These are phyloP conservation scores for Ceratocystis cubensis DNA, from an alignment of 2,329 filamentous ascomycete genomes.

Conservation along the genomic window DNA sequence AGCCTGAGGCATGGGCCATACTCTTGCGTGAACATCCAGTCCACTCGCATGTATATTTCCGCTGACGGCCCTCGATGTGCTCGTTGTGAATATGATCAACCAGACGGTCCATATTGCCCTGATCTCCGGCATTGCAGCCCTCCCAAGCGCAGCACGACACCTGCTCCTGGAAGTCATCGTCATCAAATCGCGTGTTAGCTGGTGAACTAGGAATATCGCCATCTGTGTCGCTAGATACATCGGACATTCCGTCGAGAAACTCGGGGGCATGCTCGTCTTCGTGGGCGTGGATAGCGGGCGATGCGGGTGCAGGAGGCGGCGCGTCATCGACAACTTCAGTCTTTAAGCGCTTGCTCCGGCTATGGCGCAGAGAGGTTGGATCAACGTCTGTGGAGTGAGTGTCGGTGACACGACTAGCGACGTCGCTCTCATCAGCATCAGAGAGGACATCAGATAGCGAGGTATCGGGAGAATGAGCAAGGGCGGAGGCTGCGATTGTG, in stretches of 20 bases:
- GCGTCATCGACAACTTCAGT: slow-evolving; percentile 35
- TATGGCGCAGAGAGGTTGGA: slow-evolving; percentile 26
- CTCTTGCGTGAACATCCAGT: slow-evolving; percentile 77
- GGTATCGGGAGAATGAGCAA: slow-evolving; percentile 6
- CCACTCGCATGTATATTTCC: slow-evolving; percentile 99
- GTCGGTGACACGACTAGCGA: slow-evolving; percentile 1
- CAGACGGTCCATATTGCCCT: slow-evolving; percentile 67
- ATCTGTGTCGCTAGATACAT: slow-evolving; percentile 82
- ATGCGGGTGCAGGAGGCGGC: slow-evolving; percentile 33
- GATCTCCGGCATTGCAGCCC: slow-evolving; percentile 56
- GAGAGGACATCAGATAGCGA: slow-evolving; percentile 15
- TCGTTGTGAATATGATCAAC: slow-evolving; percentile 82
- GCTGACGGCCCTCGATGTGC: slow-evolving; percentile 84
- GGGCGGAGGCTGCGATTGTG: not conserved
- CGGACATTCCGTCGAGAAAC: slow-evolving; percentile 47
- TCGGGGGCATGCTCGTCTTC: slow-evolving; percentile 37
- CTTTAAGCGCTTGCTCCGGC: slow-evolving; percentile 34
- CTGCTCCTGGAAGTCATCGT: slow-evolving; percentile 65
- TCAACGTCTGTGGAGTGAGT: not conserved
- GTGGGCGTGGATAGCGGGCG: slow-evolving; percentile 24
- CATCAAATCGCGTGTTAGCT: slow-evolving; percentile 53
- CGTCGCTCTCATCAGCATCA: slow-evolving; percentile 30
- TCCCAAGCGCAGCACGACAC: slow-evolving; percentile 70
- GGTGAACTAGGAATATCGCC: slow-evolving; percentile 68
- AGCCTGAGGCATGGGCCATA: slow-evolving; percentile 84